Percentiles rank a stretch among this genome's conserved stretches.
These are phyloP conservation scores for Passiflora organensis DNA, from an alignment of 345 rosid species.

Conservation along the genomic window DNA sequence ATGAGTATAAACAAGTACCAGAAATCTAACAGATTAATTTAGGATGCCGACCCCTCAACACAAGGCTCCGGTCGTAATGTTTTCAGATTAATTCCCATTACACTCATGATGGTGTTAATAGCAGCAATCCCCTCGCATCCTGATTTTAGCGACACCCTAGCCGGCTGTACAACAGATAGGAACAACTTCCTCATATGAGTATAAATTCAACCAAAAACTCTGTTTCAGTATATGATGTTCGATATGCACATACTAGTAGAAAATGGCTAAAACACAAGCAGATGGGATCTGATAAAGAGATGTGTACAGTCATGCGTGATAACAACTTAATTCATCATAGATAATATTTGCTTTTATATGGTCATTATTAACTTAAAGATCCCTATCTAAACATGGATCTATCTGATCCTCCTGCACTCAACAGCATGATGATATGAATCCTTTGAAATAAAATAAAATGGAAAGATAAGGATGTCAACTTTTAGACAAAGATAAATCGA, in stretches of 20 bases:
- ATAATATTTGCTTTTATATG: no score
- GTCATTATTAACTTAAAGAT: neutral
- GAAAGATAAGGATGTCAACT: no score
- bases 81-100: slow-evolving; percentile 86
- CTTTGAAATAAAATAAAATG: no score
- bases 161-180: slow-evolving; percentile 50
- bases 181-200: neutral
- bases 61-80: slow-evolving; percentile 92
- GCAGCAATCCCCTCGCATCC: slow-evolving; percentile 91
- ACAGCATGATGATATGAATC: no score
- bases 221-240: no score
- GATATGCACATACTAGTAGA: no score
- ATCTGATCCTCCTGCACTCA: no score
- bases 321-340: no score
- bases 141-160: slow-evolving; percentile 69
- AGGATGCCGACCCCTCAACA: slow-evolving; percentile 76
- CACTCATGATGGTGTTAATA: slow-evolving; percentile 93
- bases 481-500: no score
- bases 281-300: no score
- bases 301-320: no score
- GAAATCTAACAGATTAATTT: slow-evolving; percentile 4
- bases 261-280: no score
- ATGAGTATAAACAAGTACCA: neutral
- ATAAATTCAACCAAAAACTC: slow-evolving; percentile 5
- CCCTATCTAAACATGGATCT: neutral